Evolutionary conservation across 495 filamentous ascomycete genomes (phyloP), one percentile per base, ranked within the genome.

Genomic region (Acidiella bohemica): DNA sequence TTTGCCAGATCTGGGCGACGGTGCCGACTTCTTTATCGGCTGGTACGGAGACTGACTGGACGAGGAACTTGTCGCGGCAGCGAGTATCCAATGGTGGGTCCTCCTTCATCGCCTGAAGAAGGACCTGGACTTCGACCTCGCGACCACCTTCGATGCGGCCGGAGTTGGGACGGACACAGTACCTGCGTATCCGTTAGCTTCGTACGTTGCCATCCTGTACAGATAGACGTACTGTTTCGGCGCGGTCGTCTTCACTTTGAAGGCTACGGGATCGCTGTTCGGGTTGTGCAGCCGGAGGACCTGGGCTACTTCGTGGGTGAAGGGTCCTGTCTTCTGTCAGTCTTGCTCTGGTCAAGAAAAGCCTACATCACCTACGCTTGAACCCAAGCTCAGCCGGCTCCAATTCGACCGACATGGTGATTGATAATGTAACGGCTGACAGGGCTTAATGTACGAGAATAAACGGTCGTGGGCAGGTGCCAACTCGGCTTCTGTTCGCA

Each of bases 201-300:
- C 26, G 9, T 5, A 14, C 2, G 7, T 19, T 34, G 32, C 13
- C n/a, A 44, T 32, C 36, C 24, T 26, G 3, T 24, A 26, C 13
- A 33, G 38, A n/a, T 16, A 11, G 37, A 60, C 83, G 55, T 84
- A 97, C 88, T 95, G 88, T 63, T 97, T 96, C 5, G 92, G 90
- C 20, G 92, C 92, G 42, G 90, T 97, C 27, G 90, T 97, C 76
- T 97, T 97, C 58, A 97, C 90, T 78, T 97, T 97, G 74, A 97
- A 97, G 12, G 87, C 90, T 41, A 97, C 70, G 11, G 90, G 75
- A 29, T 82, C 78, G 24, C 61, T 64, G 58, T 77, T 83, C 22
- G 76, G 67, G 61, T 97, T 97, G 52, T 65, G 73, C 46, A 96
- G 79, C 41, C 72, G 67, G 41, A 97, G 71, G 37, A 75, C 64